Conservation (phyloP, 768 basidiomycete genomes). For the Omphalotus guepiniiformis region DNA sequence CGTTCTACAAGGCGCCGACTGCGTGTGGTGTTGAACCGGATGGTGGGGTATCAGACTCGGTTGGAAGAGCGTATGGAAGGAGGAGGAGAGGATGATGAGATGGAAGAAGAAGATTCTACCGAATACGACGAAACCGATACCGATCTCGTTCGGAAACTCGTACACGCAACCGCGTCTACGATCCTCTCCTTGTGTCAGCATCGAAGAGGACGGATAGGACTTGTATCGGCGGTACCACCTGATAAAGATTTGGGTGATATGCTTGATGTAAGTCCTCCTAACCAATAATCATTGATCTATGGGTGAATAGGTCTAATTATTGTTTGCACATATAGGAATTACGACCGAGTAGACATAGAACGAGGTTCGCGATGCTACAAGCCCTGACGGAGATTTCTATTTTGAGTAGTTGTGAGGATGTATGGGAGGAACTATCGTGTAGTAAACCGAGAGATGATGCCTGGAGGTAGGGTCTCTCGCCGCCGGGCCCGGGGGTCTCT, state of each 20-base stretch:
- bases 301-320: conserved; percentile 32
- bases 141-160: too few species aligned
- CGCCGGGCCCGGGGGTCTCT: too few species aligned
- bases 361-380: conserved; percentile 40
- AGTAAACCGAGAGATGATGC: too few species aligned
- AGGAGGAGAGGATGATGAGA: background rate
- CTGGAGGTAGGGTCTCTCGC: too few species aligned
- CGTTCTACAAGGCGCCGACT: conserved; percentile 65
- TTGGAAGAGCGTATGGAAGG: background rate
- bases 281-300: background rate
- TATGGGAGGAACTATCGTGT: too few species aligned
- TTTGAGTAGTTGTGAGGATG: too few species aligned
- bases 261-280: background rate
- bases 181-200: background rate
- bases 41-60: too few species aligned
- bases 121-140: too few species aligned
- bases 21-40: conserved; percentile 76
- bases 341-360: too few species aligned
- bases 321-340: too few species aligned
- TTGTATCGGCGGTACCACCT: background rate
- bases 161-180: background rate
- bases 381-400: conserved; percentile 48
- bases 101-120: background rate
- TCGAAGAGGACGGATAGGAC: background rate
- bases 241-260: background rate